phyloP scores from a whole-genome alignment of 768 basidiomycete genomes.

The Leucosporidium creatinivorum region DNA sequence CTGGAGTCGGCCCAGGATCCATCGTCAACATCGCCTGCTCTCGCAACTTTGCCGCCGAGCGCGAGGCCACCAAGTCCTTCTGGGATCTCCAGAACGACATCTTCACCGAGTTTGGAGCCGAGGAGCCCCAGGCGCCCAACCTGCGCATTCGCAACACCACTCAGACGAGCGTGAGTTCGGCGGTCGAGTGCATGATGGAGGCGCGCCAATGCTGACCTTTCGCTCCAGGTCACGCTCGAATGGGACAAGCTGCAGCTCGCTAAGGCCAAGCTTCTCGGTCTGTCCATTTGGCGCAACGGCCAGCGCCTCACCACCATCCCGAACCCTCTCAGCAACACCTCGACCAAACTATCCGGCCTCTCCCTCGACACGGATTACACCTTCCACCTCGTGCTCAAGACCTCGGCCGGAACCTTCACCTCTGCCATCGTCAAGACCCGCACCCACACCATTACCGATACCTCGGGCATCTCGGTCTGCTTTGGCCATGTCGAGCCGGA shows the following conservation, averaged over 20 bases:
- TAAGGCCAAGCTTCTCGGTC: constrained; percentile 71
- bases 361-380: constrained; percentile 60
- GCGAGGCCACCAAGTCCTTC: constrained; percentile 71
- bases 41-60: constrained; percentile 71
- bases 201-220: not conserved
- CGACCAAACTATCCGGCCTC: constrained; percentile 47
- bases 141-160: constrained; percentile 88
- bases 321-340: constrained; percentile 71
- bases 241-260: constrained; percentile 84
- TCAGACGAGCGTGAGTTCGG: constrained; percentile 68
- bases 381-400: constrained; percentile 89
- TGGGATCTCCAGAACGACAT: constrained; percentile 78
- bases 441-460: constrained; percentile 92
- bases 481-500: constrained; percentile 80
- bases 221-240: constrained; percentile 58
- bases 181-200: not conserved
- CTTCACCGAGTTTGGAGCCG: constrained; percentile 60
- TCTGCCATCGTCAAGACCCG: constrained; percentile 74
- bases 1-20: constrained; percentile 83
- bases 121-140: constrained; percentile 62
- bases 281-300: constrained; percentile 89
- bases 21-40: constrained; percentile 95
- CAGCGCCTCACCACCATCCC: constrained; percentile 81
- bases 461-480: constrained; percentile 88
- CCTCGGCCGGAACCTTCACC: constrained; percentile 81